phyloP scores from a whole-genome alignment of 164 flowering plant genomes.

The Kalanchoe fedtschenkoi region DNA sequence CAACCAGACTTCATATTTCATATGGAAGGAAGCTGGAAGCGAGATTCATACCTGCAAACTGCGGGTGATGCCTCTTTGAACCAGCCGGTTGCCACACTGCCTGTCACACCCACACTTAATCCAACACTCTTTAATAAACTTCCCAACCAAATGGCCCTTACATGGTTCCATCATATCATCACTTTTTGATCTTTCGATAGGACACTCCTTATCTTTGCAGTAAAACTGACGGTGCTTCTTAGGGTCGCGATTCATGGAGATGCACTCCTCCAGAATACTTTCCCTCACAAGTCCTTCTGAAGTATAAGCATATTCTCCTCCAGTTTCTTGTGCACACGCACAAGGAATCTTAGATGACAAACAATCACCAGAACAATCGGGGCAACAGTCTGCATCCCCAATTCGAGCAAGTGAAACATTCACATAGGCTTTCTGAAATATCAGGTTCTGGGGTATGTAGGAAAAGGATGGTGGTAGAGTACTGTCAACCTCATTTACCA shows the following conservation, averaged over 20 bases:
- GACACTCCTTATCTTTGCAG: slow-evolving; percentile 55
- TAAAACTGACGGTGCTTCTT: slow-evolving; percentile 16
- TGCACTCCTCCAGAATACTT: slow-evolving; percentile 34
- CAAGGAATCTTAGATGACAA: slow-evolving; percentile 27
- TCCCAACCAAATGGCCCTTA: slow-evolving; percentile 73
- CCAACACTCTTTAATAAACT: slow-evolving; percentile 89
- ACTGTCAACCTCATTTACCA: slow-evolving; percentile 34
- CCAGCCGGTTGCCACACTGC: slow-evolving; percentile 82
- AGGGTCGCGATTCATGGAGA: slow-evolving; percentile 31
- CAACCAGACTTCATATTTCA: not conserved
- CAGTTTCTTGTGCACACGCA: slow-evolving; percentile 34
- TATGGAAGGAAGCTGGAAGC: not conserved
- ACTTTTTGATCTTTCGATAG: slow-evolving; percentile 49
- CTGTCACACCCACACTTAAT: slow-evolving; percentile 74
- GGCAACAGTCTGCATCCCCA: slow-evolving; percentile 31
- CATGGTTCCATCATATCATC: slow-evolving; percentile 50
- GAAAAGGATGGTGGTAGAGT: slow-evolving; percentile 27
- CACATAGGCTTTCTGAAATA: slow-evolving; percentile 33
- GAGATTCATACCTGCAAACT: slow-evolving; percentile 56
- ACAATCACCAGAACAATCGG: slow-evolving; percentile 46
- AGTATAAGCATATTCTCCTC: slow-evolving; percentile 40
- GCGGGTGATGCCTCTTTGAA: slow-evolving; percentile 72
- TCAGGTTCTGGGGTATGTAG: slow-evolving; percentile 33
- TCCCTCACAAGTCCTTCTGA: slow-evolving; percentile 44
- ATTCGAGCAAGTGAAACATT: slow-evolving; percentile 28